A percentile compares a stretch with the other conserved stretches of the same genome.
These are phyloP conservation scores for Aspergillus fumigatiaffinis DNA, from an alignment of 2,329 filamentous ascomycete genomes.

Conservation along the genomic window DNA sequence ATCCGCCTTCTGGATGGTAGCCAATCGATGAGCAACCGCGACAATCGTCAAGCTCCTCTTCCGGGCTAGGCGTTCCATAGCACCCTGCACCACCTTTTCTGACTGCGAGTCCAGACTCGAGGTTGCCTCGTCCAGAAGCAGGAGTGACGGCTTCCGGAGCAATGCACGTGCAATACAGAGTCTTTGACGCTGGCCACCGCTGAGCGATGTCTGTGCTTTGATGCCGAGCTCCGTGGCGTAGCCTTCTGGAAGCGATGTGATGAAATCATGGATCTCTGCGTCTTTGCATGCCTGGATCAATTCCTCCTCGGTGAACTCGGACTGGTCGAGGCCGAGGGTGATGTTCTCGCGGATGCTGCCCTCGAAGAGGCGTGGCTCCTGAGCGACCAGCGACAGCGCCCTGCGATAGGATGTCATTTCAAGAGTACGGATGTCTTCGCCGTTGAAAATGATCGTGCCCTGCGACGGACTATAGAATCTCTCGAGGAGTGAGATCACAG, in stretches of 20 bases:
- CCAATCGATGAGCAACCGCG: constrained; percentile 72
- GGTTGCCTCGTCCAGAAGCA: constrained; percentile 59
- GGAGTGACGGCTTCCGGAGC: constrained; percentile 48
- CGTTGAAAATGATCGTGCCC: constrained; percentile 38
- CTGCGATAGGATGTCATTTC: constrained; percentile 29
- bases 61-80: constrained; percentile 60
- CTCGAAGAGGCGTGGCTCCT: constrained; percentile 45
- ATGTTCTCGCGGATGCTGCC: constrained; percentile 48
- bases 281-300: constrained; percentile 47
- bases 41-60: constrained; percentile 61
- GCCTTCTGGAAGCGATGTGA: constrained; percentile 50
- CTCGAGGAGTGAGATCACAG: constrained; percentile 44
- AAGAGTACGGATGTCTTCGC: constrained; percentile 25
- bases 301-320: constrained; percentile 30
- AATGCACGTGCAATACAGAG: constrained; percentile 55
- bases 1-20: constrained; percentile 74
- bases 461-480: constrained; percentile 43
- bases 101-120: constrained; percentile 61
- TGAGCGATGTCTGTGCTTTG: constrained; percentile 47
- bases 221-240: constrained; percentile 48
- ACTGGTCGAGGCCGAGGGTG: constrained; percentile 40
- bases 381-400: constrained; percentile 34
- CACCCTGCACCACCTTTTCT: constrained; percentile 63
- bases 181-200: constrained; percentile 55
- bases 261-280: constrained; percentile 53